Base-by-base conservation (phyloP, 441 rosid species). In the Rhodomyrtus psidioides region DNA sequence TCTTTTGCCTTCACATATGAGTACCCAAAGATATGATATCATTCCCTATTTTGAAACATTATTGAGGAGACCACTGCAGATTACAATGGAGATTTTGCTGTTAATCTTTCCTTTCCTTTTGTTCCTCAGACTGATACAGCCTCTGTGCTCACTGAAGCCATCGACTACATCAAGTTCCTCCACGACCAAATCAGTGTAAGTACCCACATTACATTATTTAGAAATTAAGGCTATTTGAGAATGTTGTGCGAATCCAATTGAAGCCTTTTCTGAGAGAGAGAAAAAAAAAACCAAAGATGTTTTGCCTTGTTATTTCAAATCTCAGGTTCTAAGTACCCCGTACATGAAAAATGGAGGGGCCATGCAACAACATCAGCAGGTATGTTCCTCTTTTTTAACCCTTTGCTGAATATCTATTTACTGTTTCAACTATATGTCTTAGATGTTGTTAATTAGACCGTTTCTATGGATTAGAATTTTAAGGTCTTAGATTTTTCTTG, bases 91-190 rank as follows among this genome's bases (percentile, higher is more conserved):
- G 85, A 83, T 83, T 70, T 51, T 44, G 39, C 65, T 30, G 62
- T 34, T 34, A 23, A 39, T 7, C 23, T 55, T 34, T 12, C 30
- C 1, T 59, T 86, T 85, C 56, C 56, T 79, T 60, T 83, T 82
- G 53, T 51, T 82, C 90, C 90, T 87, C 93, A 97, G 99, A 97
- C 99, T 86, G 99, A 97, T 90, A 95, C 99, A 83, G 99, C 99
- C 82, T 97, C 99, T 30, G 99, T 97, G 94, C 98, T 97, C 56
- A 93, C 99, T 85, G 99, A 97, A 93, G 99, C 98, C 44, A 94
- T 96, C 85, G 99, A 95, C 86, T 95, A 94, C 95, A 96, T 97
- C 92, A 96, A 96, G 90, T 95, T 95, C 92, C 94, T 95, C 91
- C 99, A 97, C 90, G 95, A 94, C 39, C 99, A 97, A 93, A 94